Conservation (phyloP, 306 rosid species). For the Vachellia collinsii region DNA sequence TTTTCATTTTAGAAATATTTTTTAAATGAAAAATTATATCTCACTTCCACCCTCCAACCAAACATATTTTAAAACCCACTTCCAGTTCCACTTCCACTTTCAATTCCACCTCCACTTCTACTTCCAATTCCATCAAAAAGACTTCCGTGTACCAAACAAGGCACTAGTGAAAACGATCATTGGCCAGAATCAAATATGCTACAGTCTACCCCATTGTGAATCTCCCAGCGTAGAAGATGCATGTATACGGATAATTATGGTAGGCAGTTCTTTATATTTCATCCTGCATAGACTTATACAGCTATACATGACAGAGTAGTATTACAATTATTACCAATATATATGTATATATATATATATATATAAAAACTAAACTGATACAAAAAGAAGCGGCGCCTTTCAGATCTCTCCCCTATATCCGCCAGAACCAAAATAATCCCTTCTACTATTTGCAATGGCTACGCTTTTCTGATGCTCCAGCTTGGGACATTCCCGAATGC, state of each 20-base stretch:
- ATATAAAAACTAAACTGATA: background rate
- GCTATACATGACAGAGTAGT: slow-evolving; percentile 23
- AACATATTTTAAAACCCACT: too few relatives aligned
- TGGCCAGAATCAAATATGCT: background rate
- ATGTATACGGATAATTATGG: background rate
- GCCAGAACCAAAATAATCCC: slow-evolving; percentile 91
- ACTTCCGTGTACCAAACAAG: too few relatives aligned
- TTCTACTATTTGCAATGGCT: slow-evolving; percentile 76
- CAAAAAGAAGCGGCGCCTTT: slow-evolving; percentile 21
- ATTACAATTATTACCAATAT: background rate
- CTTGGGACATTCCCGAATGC: slow-evolving; percentile 83
- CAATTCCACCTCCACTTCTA: too few relatives aligned
- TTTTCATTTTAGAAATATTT: too few relatives aligned
- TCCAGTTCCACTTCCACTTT: too few relatives aligned
- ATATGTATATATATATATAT: too few relatives aligned
- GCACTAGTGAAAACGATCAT: slow-evolving; percentile 9
- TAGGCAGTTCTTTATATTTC: slow-evolving; percentile 15
- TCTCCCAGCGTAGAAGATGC: slow-evolving; percentile 20
- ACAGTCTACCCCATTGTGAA: background rate
- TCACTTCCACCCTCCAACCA: too few relatives aligned
- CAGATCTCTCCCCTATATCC: slow-evolving; percentile 91
- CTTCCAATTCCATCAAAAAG: too few relatives aligned
- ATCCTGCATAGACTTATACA: background rate
- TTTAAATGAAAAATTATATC: too few relatives aligned
- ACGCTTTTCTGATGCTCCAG: slow-evolving; percentile 86